Evolutionary conservation across 1,284 basidiomycete genomes (phyloP), one percentile per base, ranked within the genome.

Genomic region (Ustilago esculenta): DNA sequence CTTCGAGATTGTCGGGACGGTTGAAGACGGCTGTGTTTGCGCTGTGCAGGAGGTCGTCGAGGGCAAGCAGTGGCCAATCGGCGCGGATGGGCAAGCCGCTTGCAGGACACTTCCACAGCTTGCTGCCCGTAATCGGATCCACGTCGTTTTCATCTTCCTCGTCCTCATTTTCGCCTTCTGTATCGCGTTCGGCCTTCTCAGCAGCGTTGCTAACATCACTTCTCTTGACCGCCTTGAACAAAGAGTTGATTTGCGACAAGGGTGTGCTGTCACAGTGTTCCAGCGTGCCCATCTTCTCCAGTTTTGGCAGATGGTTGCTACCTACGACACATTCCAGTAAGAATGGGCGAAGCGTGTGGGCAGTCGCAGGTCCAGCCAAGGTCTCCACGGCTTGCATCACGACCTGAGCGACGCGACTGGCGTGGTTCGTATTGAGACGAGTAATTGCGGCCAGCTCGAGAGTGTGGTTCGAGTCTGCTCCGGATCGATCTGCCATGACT

Each of bases 61-160:
- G 82, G 0, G 92, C 88, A 0, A 85, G 83, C 50, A 90, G 85
- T 1, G 87, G 82, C 92, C 93, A 97, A 77, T 92, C 90, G 4
- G 83, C 81, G 0, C 84, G 70, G 2, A 93, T 81, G 0, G 93
- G 91, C 10, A 94, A 85, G 0, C 89, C 86, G 36, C 75, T 77
- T 10, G 52, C 70, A 23, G 59, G 75, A 47, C 52, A 78, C 35
- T 23, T 76, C 75, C 47, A 21, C 88, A 84, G 30, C 87, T 85
- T 43, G 15, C 58, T 48, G 7, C 65, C 73, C 0, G 75, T 79
- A 30, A 73, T 52, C 15, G 77, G 76, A 23, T 81, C 79, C 4
- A 65, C 23, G 11, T 71, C 69, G n/a, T 40, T 40, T 15, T 50
- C 46, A 18, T 56, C 70, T 18, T 41, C 55, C 0, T 59, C 63